Percentiles rank a stretch among this genome's conserved stretches.
These are phyloP conservation scores for Suhomyces bokatorum DNA, from an alignment of 1,139 yeast genomes.

Conservation along the genomic window DNA sequence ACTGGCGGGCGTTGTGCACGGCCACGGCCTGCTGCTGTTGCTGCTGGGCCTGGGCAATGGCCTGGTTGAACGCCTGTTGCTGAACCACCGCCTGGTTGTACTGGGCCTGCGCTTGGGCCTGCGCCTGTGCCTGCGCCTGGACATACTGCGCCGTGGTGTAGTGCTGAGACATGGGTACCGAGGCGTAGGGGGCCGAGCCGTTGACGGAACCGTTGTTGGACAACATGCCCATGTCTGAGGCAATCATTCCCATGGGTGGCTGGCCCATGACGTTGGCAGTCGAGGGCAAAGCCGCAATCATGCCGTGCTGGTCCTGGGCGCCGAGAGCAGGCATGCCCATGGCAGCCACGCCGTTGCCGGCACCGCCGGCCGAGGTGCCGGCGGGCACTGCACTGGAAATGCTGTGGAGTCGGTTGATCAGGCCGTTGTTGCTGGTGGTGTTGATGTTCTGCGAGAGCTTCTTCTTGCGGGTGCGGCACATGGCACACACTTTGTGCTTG, in stretches of 20 bases:
- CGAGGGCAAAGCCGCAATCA: constrained; percentile 11
- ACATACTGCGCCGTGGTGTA: constrained; percentile 13
- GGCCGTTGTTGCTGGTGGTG: constrained; percentile 12
- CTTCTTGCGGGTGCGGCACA: constrained; percentile 56
- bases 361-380: background rate
- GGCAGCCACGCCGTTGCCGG: background rate
- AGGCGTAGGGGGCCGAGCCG: constrained; percentile 8
- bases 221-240: constrained; percentile 15
- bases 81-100: constrained; percentile 18
- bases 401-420: constrained; percentile 8
- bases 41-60: constrained; percentile 18
- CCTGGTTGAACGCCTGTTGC: constrained; percentile 21
- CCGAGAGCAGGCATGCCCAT: constrained; percentile 5
- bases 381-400: constrained; percentile 3
- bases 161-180: constrained; percentile 13
- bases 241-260: constrained; percentile 16
- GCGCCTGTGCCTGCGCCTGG: constrained; percentile 12
- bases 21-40: constrained; percentile 15
- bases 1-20: constrained; percentile 10
- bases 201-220: constrained; percentile 4
- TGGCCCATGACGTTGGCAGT: constrained; percentile 10
- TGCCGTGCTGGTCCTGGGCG: constrained; percentile 8
- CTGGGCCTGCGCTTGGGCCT: constrained; percentile 11
- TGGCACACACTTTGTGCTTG: constrained; percentile 55
- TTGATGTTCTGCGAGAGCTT: constrained; percentile 24